Base-by-base conservation (phyloP, 371 early-diverging fungal genomes). In the Rhizopus sp. region DNA sequence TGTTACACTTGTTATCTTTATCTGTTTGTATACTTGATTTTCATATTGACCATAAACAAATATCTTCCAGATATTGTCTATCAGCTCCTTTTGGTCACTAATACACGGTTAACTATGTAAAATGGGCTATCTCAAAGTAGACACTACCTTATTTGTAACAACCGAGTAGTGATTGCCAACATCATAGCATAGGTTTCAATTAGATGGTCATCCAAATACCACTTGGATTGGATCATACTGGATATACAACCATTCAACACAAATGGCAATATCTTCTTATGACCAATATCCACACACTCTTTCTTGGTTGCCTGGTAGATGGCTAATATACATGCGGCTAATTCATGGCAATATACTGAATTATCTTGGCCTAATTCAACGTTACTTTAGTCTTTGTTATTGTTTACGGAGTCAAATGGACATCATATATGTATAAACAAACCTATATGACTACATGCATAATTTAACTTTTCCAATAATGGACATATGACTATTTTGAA, bases 401-500 rank as follows among this genome's bases (percentile, higher is more conserved):
- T 42, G 16, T 29, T 41, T 40, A 17, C 6, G n/a, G 6, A 53
- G 13, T 37, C 17, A n/a, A 16, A 30, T 16, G 1, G 50, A 31
- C 16, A 15, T n/a, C n/a, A n/a, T n/a, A n/a, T n/a, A n/a, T n/a
- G 7, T 40, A 29, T 7, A 10, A 17, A 15, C 44, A 42, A 42
- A 47, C 59, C 59, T 32, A 62, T 31, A 13, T 10, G 37, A 9
- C 34, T 30, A 15, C 53, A 59, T 7, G 68, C 59, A 31, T 49
- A 57, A 38, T 68, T 51, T 8, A 63, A 34, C 50, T 56, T 60
- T 4, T 63, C 52, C 29, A 68, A 35, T 0, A 63, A 29, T 0
- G 63, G 37, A 12, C 47, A n/a, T 2, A 63, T 35, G 32, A 68
- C 42, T 3, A 57, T 60, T 12, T 60, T 63, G n/a, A 68, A 68